Evolutionary conservation across 192 early-diverging fungal species (phyloP), one percentile per base, ranked within the genome.

Genomic region (Allomyces arbusculus): DNA sequence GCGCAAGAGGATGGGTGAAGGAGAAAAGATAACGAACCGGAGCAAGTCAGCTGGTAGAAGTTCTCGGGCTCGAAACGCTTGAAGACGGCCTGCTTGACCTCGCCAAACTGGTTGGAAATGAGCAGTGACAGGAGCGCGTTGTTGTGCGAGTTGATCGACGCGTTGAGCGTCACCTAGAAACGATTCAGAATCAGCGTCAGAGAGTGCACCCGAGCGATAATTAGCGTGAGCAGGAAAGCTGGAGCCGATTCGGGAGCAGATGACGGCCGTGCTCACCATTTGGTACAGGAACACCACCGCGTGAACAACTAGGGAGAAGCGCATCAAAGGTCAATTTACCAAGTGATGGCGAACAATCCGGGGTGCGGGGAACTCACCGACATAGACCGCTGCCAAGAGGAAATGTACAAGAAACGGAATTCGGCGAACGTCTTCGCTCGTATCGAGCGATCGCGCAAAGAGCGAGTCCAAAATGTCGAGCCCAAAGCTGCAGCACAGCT

Each of bases 11-110:
- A 8, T 40, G 33, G 7, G 33, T 0, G 33, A 40, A 40, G 33
- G 33, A 7, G 7, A 40, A 40, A 7, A 7, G 33, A 40, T 3
- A 7, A 64, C 75, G 65, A 75, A 89, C 88, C 95, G 58, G 84
- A 84, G 72, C 95, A 99, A 55, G 82, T 83, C 19, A 99, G 69
- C 71, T 99, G 94, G 73, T 95, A 99, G 65, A 99, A 75, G 72
- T 95, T 97, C 67, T 95, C 96, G 69, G 85, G 82, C 74, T 99
- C 96, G 82, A 91, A 97, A 62, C 84, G 85, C 68, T 99, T 99
- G 67, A 97, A 99, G 6, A 99, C 96, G 58, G 85, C 87, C 66
- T 89, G 85, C 69, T 99, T 99, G 73, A 99, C 94, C 70, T 99
- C 96, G 11, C 91, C 91, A 82, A 99, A 99, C 75, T 97, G 96